Percentiles rank a stretch among this genome's conserved stretches.
phyloP scores from a whole-genome alignment of 2,329 filamentous ascomycete species.

The Colletotrichum tropicale region DNA sequence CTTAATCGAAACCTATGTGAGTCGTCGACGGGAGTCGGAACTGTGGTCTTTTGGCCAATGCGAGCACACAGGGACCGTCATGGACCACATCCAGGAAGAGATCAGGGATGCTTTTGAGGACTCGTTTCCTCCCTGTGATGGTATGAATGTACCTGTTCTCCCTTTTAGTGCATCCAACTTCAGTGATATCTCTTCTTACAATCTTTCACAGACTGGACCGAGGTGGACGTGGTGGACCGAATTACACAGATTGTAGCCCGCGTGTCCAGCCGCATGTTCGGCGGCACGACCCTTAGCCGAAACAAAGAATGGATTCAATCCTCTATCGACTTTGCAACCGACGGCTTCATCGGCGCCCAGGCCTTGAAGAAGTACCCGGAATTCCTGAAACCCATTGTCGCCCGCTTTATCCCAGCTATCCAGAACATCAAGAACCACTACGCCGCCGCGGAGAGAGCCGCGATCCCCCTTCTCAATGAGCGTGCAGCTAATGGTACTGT shows the following conservation, averaged over 20 bases:
- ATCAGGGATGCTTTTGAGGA: background rate
- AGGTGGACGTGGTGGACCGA: constrained; percentile 24
- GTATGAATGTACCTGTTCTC: background rate
- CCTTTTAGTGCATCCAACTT: too few relatives aligned
- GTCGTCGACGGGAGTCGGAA: background rate
- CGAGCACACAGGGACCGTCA: background rate
- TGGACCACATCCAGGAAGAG: background rate
- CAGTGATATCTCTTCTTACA: background rate
- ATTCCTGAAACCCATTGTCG: constrained; percentile 27
- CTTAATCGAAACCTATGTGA: constrained; percentile 23
- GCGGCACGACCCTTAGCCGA: constrained; percentile 23
- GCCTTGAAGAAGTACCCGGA: constrained; percentile 17
- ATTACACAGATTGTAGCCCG: constrained; percentile 30
- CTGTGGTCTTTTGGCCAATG: background rate
- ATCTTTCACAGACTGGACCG: constrained; percentile 25
- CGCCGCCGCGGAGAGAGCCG: constrained; percentile 23
- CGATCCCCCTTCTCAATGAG: constrained; percentile 29
- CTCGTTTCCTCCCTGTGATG: background rate
- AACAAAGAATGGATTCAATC: constrained; percentile 34
- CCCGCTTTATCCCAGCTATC: constrained; percentile 28
- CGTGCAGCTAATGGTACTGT: constrained; percentile 16
- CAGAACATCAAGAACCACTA: constrained; percentile 28
- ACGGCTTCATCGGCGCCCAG: constrained; percentile 31
- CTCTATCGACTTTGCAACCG: constrained; percentile 30
- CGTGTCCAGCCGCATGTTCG: constrained; percentile 32